Conservation (phyloP, 352 stramenopile genomes). For the Nothophytophthora sp. region DNA sequence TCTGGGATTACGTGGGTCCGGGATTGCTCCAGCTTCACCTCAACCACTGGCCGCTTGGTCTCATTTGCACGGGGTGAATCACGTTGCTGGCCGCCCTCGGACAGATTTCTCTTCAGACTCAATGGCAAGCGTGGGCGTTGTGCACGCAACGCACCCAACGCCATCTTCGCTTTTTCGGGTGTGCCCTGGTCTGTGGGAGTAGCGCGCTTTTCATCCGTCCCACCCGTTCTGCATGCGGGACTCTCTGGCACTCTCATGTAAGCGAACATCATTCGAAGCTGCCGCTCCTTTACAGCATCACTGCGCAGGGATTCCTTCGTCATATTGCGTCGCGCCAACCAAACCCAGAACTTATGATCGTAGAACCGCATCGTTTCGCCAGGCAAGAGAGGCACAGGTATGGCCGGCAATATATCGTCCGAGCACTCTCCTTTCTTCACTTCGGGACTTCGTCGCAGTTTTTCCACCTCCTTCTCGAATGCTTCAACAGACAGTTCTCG, state of each 20-base stretch:
- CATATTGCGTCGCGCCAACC: conserved; percentile 15
- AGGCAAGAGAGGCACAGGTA: conserved; percentile 22
- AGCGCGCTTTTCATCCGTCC: no score
- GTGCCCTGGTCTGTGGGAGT: no score
- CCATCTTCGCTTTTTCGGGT: conserved; percentile 10
- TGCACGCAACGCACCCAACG: conserved; percentile 10
- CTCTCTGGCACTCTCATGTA: conserved; percentile 19
- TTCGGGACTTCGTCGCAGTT: no score
- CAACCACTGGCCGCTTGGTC: conserved; percentile 16
- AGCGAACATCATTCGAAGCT: conserved; percentile 24
- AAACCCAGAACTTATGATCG: conserved; percentile 28
- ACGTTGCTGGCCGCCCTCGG: background rate
- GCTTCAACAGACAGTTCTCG: conserved; percentile 14
- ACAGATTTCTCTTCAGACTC: conserved; percentile 4
- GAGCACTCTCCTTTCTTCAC: no score
- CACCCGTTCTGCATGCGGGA: no score
- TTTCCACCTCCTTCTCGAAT: conserved; percentile 15
- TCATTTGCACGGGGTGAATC: background rate
- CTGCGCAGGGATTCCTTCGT: conserved; percentile 20
- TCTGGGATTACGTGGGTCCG: background rate
- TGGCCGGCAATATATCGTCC: conserved; percentile 4
- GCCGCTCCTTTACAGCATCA: conserved; percentile 14
- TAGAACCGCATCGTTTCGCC: conserved; percentile 28
- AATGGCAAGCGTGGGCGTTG: conserved; percentile 3
- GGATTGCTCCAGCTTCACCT: background rate